Base-by-base conservation (phyloP, 75 land plant genomes). In the Pseudotsuga menziesii region DNA sequence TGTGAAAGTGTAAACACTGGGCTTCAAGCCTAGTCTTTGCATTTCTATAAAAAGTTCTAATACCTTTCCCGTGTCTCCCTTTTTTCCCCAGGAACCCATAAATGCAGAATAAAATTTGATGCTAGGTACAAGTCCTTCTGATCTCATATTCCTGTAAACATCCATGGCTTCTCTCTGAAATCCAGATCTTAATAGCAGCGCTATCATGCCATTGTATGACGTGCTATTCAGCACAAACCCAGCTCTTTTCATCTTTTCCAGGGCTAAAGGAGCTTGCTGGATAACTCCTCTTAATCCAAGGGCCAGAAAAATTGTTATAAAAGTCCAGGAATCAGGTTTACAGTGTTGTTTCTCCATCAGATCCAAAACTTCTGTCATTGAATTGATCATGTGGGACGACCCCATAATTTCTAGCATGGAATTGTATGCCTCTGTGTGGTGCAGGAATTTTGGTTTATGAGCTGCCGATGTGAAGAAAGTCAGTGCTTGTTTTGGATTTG, bases 1-100 rank as follows among this genome's bases (percentile, higher is more conserved):
- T 5, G 95, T 92, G 77, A 84, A 94, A 3, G 93, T 90, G 76
- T 86, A 87, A 9, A 90, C 81, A 82, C 91, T 94, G 2, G 92
- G 98, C 81, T 73, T 80, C 76, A 91, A 86, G 2, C 94, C 92
- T 63, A 82, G 64, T 4, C 76, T 77, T 62, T 90, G 83, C 92
- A 94, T 90, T 76, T 92, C 92, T 60, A 85, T 52, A 54, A 89
- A 55, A 64, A 90, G 83, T 20, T 48, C 70, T 75, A 85, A 61
- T 19, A 91, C 87, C 15, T 82, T 83, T 16, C 81, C 86, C n/a
- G 77, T 36, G 70, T 87, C 81, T 48, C 89, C 87, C 57, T 81
- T 79, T 80, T 85, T 94, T 41, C 97, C 94, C 4, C 76, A 72
- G 23, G 92, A 87, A 20, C 89, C 88, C 89, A 94, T 87, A 22